Base-by-base conservation (phyloP, 192 early-diverging fungal genomes). In the Gigaspora rosea region DNA sequence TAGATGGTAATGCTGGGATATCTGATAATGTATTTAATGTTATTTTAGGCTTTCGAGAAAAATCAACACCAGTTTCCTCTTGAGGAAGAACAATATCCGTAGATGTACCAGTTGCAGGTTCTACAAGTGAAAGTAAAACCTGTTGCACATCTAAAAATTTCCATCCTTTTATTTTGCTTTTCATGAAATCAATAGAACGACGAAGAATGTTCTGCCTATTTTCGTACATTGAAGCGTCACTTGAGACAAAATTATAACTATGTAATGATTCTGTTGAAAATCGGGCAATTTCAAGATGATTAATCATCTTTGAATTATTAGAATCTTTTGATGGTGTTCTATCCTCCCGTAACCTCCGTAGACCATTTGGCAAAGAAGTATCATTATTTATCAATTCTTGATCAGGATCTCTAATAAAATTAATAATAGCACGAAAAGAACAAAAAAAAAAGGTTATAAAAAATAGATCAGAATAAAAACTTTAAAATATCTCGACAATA, bases 171-270 rank as follows among this genome's bases (percentile, higher is more conserved):
- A 87, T 62, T 78, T 85, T 87, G 74, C 78, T 80, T 76, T 83
- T 87, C 86, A 87, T 87, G 77, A 83, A 87, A 69, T 85, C 86
- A 36, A 87, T 85, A 47, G 82, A 83, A 20, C 83, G 78, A 68
- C 79, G 78, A 54, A 87, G 83, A 65, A 87, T 87, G 73, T 82
- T 84, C 22, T 82, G 71, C 36, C 85, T 65, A 57, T 76, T 82
- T 57, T 87, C 86, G 12, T 80, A 69, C 67, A 82, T 80, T 33
- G 78, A 35, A 61, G 77, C 76, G 62, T 87, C 80, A 51, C 81
- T 80, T 16, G 78, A 76, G 18, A 82, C 83, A 71, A 85, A 85
- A 20, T 79, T 82, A 70, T 77, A 85, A 36, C 82, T 83, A 61
- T 85, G 86, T 2, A 87, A 59, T 0, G 86, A 85, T 57, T 87